Base-by-base conservation (phyloP, 495 filamentous ascomycete species). In the Astrothelium macrocarpum region DNA sequence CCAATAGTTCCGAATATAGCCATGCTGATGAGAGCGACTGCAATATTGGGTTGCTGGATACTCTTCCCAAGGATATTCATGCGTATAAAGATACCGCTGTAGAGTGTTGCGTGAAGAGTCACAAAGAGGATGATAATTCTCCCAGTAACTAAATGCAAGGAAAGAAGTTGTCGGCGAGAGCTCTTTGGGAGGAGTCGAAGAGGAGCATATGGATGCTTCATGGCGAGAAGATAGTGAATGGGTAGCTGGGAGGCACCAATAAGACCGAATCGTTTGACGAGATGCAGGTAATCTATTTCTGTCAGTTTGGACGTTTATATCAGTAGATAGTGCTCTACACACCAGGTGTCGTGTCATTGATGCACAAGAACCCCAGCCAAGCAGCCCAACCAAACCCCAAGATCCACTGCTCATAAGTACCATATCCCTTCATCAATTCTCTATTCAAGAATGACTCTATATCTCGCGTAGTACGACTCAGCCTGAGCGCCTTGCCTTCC, bases 351-450 rank as follows among this genome's bases (percentile, higher is more conserved):
- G 62, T 63, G 23, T 63, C 62, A 28, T 45, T 59, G 62, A 63
- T 63, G 45, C 62, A 63, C 45, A 63, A 63, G 43, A 63, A 63
- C 59, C 62, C 62, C 62, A 63, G 62, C 62, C 62, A 63, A 53
- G 62, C 62, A 59, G 43, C 45, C 62, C 62, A 63, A 53, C 36
- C 62, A 23, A 59, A 26, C 62, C 62, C 62, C 59, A 63, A 63
- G 62, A 59, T 63, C 62, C 62, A 63, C 32, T 63, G 62, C 45
- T 53, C 62, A 59, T 63, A 63, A 45, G 62, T 63, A 53, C 43
- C 62, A 59, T 63, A 63, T 63, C 62, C 43, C 45, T 59, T 63
- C 18, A 63, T 32, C 26, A 63, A 42, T 63, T 63, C 62, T 59
- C 36, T 63, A 53, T 43, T 28, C 62, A 63, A 63, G 23, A 53